Evolutionary conservation across 805 yeast genomes (phyloP).

Genomic region (Saturnispora saitoi): DNA sequence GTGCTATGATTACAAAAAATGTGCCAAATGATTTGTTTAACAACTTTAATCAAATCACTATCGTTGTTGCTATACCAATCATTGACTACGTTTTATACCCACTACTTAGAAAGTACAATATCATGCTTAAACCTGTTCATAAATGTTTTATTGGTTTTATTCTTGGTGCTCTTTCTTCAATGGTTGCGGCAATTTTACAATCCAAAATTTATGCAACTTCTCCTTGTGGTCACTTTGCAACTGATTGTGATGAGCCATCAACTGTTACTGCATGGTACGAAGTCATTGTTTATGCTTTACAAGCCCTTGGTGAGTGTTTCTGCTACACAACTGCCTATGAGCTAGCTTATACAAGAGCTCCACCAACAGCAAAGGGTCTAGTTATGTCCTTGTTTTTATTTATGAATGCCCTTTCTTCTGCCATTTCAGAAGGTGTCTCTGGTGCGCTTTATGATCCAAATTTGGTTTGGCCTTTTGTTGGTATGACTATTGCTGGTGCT

Average conservation of each 20-base stretch:
- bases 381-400: constrained; percentile 38
- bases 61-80: constrained; percentile 43
- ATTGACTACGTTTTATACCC: constrained; percentile 44
- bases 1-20: constrained; percentile 43
- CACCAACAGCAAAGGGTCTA: constrained; percentile 44
- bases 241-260: constrained; percentile 28
- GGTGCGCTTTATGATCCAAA: constrained; percentile 35
- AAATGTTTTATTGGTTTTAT: constrained; percentile 41
- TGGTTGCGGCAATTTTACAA: constrained; percentile 45
- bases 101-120: constrained; percentile 32
- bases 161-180: constrained; percentile 39
- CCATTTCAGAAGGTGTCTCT: constrained; percentile 35
- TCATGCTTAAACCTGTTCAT: constrained; percentile 37
- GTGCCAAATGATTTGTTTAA: constrained; percentile 51
- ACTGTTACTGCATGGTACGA: constrained; percentile 30
- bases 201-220: constrained; percentile 39
- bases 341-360: constrained; percentile 45
- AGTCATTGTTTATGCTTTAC: constrained; percentile 28
- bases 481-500: constrained; percentile 31
- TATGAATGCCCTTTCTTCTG: constrained; percentile 39
- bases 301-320: constrained; percentile 46
- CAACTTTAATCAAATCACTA: constrained; percentile 47
- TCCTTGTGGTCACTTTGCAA: constrained; percentile 44
- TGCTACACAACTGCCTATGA: constrained; percentile 44
- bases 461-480: constrained; percentile 37